Evolutionary conservation across 768 basidiomycete genomes (phyloP), one percentile per base, ranked within the genome.

Genomic region (Cystofilobasidium capitatum): DNA sequence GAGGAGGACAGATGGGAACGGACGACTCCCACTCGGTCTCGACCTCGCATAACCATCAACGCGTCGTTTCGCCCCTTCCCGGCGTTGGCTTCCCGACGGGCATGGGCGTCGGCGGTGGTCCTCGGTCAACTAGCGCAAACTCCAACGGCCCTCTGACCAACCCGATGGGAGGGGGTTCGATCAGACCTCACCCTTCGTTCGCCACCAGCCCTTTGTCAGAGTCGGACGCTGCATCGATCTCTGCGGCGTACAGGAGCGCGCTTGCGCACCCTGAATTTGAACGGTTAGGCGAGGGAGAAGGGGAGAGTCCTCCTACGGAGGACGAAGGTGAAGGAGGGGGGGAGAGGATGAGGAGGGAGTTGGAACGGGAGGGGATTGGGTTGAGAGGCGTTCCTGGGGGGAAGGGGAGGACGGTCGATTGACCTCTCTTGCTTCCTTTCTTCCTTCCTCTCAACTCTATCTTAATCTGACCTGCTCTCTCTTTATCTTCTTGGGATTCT

Each of bases 191-290:
- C 24, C 59, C 39, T 7, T 42, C 54, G 0, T 24, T 58, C 12
- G 49, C 40, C 31, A 47, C 66, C 2, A 37, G 54, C 24, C 51
- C 61, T 17, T 35, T 68, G 22, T 57, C 54, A 16, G 62, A 54
- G 37, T 33, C 60, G 5, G 66, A 68, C 61, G 66, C 66, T 12
- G 62, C 60, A 4, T 31, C 26, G 35, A 68, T 68, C 51, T 58
- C 54, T 2, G 62, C 60, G 0, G 66, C 66, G 0, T 68, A 58
- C 40, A 49, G 66, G 9, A 39, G 51, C 29, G 66, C 66, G 9
- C 44, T 68, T 4, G 36, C 59, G 20, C 66, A 68, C 14, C 66
- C 66, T 2, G 61, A 47, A 29, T 68, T 68, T 16, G 24, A 57
- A 45, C 8, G 42, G 58, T 20, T 24, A n/a, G 49, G 31, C n/a